phyloP scores from a whole-genome alignment of 2,329 filamentous ascomycete genomes.

The Penicillium sclerotiorum region DNA sequence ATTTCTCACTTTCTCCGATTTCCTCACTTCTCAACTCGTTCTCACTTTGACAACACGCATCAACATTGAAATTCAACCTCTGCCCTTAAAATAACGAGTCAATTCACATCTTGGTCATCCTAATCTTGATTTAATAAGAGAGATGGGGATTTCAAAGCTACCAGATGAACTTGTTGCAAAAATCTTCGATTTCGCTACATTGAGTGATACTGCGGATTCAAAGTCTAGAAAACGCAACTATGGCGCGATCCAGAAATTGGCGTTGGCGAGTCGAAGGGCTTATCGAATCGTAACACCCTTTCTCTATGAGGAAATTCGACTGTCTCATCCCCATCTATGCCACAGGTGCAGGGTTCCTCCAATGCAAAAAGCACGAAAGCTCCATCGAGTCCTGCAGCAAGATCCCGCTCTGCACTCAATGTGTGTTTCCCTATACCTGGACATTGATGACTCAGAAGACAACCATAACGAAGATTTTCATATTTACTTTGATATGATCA shows the following conservation, averaged over 20 bases:
- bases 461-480: slow-evolving; percentile 5
- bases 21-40: too few relatives aligned
- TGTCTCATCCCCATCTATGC: not conserved
- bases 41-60: too few relatives aligned
- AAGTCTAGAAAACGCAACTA: slow-evolving; percentile 3
- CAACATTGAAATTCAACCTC: too few relatives aligned
- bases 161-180: slow-evolving; percentile 3
- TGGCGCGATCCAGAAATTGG: not conserved
- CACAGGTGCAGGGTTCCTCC: slow-evolving; percentile 1
- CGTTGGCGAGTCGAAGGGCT: slow-evolving; percentile 2
- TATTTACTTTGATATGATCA: slow-evolving; percentile 3
- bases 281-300: slow-evolving; percentile 3
- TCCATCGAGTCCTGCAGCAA: slow-evolving; percentile 4
- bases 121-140: too few relatives aligned
- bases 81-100: not conserved
- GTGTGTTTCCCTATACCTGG: slow-evolving; percentile 1
- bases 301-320: slow-evolving; percentile 5
- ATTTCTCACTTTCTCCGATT: too few relatives aligned
- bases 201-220: not conserved
- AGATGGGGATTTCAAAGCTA: not conserved
- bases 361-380: not conserved
- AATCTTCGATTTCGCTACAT: slow-evolving; percentile 8
- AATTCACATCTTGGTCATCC: too few relatives aligned
- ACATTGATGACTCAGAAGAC: slow-evolving; percentile 5
- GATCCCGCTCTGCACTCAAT: not conserved